Evolutionary conservation across 2,329 filamentous ascomycete species (phyloP).

Genomic region (Dichotomopilus funicola): DNA sequence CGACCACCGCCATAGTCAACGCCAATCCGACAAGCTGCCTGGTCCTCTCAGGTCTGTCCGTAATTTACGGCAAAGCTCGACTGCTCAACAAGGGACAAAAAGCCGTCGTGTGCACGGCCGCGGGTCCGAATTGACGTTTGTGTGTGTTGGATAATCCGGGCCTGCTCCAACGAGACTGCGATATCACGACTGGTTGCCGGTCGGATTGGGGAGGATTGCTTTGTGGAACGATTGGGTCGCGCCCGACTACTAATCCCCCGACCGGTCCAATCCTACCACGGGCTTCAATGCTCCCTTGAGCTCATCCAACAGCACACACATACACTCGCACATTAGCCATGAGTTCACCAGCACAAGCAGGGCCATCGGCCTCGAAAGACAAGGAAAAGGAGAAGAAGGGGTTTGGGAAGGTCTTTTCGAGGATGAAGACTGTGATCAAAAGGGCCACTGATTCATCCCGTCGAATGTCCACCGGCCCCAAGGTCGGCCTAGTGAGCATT

Average conservation of each 20-base stretch:
- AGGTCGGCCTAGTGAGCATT: constrained; percentile 15
- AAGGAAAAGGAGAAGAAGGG: constrained; percentile 41
- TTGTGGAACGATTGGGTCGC: no score
- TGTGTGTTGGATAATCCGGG: not conserved
- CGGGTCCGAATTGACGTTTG: not conserved
- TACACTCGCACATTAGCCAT: constrained; percentile 24
- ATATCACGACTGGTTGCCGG: not conserved
- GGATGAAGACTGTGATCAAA: constrained; percentile 46
- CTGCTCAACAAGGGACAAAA: no score
- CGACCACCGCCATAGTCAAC: not conserved
- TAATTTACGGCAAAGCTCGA: no score
- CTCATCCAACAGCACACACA: not conserved
- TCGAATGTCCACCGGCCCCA: constrained; percentile 17
- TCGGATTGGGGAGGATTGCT: not conserved
- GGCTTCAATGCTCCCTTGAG: not conserved
- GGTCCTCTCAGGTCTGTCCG: no score
- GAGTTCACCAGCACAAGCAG: constrained; percentile 38
- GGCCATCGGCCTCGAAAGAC: constrained; percentile 30
- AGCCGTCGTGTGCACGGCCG: not conserved
- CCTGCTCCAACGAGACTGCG: not conserved
- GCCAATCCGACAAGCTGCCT: no score
- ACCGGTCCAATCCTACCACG: not conserved
- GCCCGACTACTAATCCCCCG: not conserved
- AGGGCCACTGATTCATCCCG: constrained; percentile 31
- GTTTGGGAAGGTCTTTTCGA: constrained; percentile 41